Evolutionary conservation across 257 asterid genomes (phyloP), one percentile per base, ranked within the genome.

Genomic region (Scutellaria minor): DNA sequence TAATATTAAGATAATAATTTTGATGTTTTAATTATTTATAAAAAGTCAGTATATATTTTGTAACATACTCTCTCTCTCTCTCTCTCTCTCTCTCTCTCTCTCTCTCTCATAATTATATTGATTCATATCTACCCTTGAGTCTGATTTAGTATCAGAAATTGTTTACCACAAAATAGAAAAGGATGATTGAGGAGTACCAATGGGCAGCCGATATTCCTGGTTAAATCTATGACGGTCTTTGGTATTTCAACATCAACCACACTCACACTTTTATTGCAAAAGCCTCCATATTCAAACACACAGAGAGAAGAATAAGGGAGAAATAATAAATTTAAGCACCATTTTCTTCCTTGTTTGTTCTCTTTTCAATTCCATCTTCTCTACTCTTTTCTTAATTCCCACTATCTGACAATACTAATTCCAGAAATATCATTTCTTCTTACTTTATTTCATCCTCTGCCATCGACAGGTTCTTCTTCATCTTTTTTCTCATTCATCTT

Each of bases 231-330:
- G 83, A 70, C 67, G 11, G 72, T 27, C 59, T 72, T 75, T 54
- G 75, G 76, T 58, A 79, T 54, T 74, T 76, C 78, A 79, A 46
- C 75, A 46, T 58, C 53, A 75, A 7, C 70, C 72, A 75, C 47
- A 69, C 31, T 44, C 37, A 44, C 18, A 66, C 37, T 22, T 51
- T 48, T 60, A 48, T 13, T 50, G 14, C 51, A 54, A 60, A 64
- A 53, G 56, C 55, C 27, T 24, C 27, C 50, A 59, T 55, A 44
- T 41, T 18, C 20, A 0, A 31, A 31, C 37, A 31, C 35, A 11
- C 39, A 12, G 9, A 35, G 50, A 48, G 68, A 54, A 42, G 41
- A 47, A 53, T 14, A 60, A 41, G 68, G 72, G 82, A 74, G 76
- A 70, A 63, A 74, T 39, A 14, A 53, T 10, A 5, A 58, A 24